phyloP scores from a whole-genome alignment of 1,139 yeast species.

The Blastobotrys ciferrii region DNA sequence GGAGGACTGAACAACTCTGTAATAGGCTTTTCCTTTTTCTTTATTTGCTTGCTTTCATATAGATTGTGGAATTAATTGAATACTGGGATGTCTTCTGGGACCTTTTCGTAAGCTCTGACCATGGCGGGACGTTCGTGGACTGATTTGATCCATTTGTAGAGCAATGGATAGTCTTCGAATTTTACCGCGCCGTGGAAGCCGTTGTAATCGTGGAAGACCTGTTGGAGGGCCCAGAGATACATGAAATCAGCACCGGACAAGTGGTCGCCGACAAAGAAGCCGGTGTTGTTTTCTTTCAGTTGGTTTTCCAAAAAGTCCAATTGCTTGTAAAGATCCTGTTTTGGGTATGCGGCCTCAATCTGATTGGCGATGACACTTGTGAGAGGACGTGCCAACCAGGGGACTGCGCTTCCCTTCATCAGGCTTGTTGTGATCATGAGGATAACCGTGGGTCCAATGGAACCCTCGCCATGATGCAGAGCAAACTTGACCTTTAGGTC shows the following conservation, averaged over 20 bases:
- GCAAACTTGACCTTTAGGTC: slow-evolving; percentile 45
- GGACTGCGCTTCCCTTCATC: slow-evolving; percentile 39
- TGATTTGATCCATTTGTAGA: not conserved
- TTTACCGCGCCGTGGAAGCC: not conserved
- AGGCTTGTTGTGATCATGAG: slow-evolving; percentile 44
- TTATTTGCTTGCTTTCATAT: too few species aligned
- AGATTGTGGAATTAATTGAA: too few species aligned
- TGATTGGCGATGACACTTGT: slow-evolving; percentile 44
- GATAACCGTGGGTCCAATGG: slow-evolving; percentile 48
- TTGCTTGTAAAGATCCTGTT: slow-evolving; percentile 24
- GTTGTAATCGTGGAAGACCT: not conserved
- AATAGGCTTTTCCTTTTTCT: too few species aligned
- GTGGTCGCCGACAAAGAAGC: slow-evolving; percentile 49
- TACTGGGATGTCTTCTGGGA: not conserved
- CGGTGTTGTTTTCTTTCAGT: slow-evolving; percentile 45
- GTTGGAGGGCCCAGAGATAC: slow-evolving; percentile 2
- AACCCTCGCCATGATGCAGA: slow-evolving; percentile 54
- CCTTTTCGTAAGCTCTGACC: not conserved
- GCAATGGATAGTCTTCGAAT: not conserved
- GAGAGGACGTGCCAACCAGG: slow-evolving; percentile 45
- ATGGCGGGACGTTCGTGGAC: not conserved
- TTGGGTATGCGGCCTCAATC: slow-evolving; percentile 37
- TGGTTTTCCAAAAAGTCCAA: slow-evolving; percentile 40
- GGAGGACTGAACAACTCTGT: too few species aligned
- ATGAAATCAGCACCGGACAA: slow-evolving; percentile 57